Conservation (phyloP, 73 alveolate species). For the Paramecium primaurelia region DNA sequence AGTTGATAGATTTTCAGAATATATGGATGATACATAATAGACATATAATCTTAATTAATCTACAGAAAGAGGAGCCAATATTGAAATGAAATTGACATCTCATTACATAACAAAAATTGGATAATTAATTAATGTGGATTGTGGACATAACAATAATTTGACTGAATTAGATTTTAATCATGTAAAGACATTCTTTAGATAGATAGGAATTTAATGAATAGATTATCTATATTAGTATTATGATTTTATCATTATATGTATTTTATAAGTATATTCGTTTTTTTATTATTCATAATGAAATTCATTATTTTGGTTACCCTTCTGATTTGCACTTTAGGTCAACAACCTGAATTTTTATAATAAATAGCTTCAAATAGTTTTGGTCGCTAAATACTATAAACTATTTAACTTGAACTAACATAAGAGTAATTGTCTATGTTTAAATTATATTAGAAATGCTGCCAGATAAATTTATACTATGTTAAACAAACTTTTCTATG, state of each 20-base stretch:
- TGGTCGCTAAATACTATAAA: background rate
- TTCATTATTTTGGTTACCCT: background rate
- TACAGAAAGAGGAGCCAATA: background rate
- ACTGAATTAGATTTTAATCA: background rate
- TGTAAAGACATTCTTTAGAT: background rate
- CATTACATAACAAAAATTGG: background rate
- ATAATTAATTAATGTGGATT: background rate
- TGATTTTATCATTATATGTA: background rate
- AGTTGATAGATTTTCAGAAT: background rate
- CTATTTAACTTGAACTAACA: slow-evolving; percentile 14
- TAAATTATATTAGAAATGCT: background rate
- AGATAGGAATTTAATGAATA: background rate
- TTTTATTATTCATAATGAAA: background rate
- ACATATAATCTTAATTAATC: background rate
- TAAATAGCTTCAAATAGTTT: background rate
- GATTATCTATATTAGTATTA: background rate
- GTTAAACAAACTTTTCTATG: slow-evolving; percentile 28
- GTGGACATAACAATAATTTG: slow-evolving; percentile 11
- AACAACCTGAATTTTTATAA: background rate
- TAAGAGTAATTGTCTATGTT: background rate
- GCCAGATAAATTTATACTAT: slow-evolving; percentile 29
- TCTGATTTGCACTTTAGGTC: background rate
- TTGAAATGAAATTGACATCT: background rate
- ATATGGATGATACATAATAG: background rate
- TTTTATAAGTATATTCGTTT: background rate